phyloP scores from a whole-genome alignment of 495 filamentous ascomycete genomes.

The Talaromyces adpressus region DNA sequence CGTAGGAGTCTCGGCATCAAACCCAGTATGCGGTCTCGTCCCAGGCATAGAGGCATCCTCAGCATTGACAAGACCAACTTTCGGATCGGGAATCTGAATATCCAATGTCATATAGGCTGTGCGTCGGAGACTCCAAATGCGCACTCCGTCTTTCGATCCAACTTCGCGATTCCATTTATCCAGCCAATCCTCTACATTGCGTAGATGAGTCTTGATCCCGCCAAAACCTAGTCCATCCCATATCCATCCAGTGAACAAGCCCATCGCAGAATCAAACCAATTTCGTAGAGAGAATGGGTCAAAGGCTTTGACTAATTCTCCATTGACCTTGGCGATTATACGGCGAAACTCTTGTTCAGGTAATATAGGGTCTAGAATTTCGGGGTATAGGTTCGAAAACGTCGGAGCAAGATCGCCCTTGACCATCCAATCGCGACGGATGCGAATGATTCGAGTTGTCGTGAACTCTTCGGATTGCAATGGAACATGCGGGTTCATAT shows the following conservation, averaged over 20 bases:
- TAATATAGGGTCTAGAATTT: conserved; percentile 81
- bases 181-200: conserved; percentile 64
- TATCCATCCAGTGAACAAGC: conserved; percentile 79
- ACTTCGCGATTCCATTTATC: conserved; percentile 73
- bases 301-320: conserved; percentile 62
- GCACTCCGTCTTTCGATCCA: conserved; percentile 50
- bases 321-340: conserved; percentile 72
- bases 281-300: conserved; percentile 65
- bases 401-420: conserved; percentile 87
- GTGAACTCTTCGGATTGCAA: conserved; percentile 62
- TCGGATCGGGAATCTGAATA: conserved; percentile 78
- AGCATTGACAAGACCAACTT: conserved; percentile 48
- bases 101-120: conserved; percentile 88
- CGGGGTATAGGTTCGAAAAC: conserved; percentile 90
- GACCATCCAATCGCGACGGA: conserved; percentile 84
- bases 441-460: conserved; percentile 82
- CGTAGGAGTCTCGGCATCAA: conserved; percentile 1
- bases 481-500: conserved; percentile 88
- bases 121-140: conserved; percentile 67
- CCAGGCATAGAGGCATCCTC: conserved; percentile 30
- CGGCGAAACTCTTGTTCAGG: conserved; percentile 74
- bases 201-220: conserved; percentile 59
- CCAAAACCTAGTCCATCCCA: conserved; percentile 85
- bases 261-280: conserved; percentile 67
- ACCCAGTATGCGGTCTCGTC: conserved; percentile 33